phyloP scores from a whole-genome alignment of 345 rosid species.

The Sapria himalayana region DNA sequence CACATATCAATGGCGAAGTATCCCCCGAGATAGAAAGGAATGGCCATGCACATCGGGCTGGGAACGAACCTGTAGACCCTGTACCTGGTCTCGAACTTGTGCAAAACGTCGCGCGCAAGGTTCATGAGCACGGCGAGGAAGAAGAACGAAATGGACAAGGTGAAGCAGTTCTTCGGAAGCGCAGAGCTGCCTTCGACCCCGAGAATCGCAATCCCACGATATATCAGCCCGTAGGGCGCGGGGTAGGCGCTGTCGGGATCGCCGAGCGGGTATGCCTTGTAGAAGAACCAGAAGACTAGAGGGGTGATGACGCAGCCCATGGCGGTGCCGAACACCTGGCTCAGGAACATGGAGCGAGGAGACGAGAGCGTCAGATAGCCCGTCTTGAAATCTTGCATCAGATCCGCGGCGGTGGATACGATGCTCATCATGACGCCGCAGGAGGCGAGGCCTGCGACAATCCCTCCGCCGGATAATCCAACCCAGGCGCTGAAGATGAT shows the following conservation, averaged over 20 bases:
- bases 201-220: constrained; percentile 60
- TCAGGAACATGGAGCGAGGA: constrained; percentile 68
- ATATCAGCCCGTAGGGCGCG: constrained; percentile 50
- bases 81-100: constrained; percentile 14
- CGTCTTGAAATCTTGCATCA: constrained; percentile 85
- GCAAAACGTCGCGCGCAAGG: constrained; percentile 13
- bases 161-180: constrained; percentile 55
- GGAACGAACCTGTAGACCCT: constrained; percentile 36
- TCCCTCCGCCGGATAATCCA: constrained; percentile 39
- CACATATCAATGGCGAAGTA: constrained; percentile 86
- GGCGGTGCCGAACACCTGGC: constrained; percentile 62
- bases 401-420: constrained; percentile 89
- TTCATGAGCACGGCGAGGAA: constrained; percentile 23
- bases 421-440: constrained; percentile 95
- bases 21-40: constrained; percentile 77
- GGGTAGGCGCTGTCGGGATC: constrained; percentile 48
- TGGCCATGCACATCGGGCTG: constrained; percentile 89
- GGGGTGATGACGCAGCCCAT: constrained; percentile 53
- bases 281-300: constrained; percentile 66
- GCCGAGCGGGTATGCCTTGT: constrained; percentile 54
- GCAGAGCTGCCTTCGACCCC: constrained; percentile 48
- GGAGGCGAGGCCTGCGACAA: constrained; percentile 60
- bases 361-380: constrained; percentile 81
- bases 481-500: constrained; percentile 68
- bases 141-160: constrained; percentile 33